phyloP scores from a whole-genome alignment of 495 filamentous ascomycete species.

The Physcia stellaris region DNA sequence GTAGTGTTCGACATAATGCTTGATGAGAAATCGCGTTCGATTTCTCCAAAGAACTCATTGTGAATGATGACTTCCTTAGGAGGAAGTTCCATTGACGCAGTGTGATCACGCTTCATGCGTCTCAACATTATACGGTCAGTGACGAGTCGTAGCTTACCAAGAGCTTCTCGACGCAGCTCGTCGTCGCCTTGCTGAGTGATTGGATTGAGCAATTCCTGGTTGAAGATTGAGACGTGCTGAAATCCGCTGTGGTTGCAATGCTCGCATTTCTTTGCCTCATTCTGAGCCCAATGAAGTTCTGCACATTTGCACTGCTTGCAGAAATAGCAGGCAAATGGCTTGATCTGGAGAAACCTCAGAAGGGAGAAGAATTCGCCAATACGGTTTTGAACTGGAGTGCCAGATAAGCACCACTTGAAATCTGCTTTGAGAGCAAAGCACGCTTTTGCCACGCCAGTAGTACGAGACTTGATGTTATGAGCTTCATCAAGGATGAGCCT shows the following conservation, averaged over 20 bases:
- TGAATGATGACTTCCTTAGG: conserved; percentile 85
- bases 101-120: conserved; percentile 82
- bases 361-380: conserved; percentile 97
- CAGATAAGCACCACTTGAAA: conserved; percentile 90
- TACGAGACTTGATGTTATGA: conserved; percentile 84
- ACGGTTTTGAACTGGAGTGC: conserved; percentile 86
- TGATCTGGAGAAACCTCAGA: conserved; percentile 74
- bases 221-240: conserved; percentile 88
- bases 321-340: conserved; percentile 83
- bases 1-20: conserved; percentile 86
- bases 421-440: conserved; percentile 78
- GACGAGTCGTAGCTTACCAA: conserved; percentile 69
- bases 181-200: conserved; percentile 41
- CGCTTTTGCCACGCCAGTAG: conserved; percentile 80
- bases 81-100: conserved; percentile 84
- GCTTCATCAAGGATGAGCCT: conserved; percentile 91
- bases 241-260: conserved; percentile 56
- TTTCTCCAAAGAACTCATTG: conserved; percentile 89
- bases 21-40: conserved; percentile 85
- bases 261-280: conserved; percentile 51
- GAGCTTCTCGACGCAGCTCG: conserved; percentile 45
- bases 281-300: conserved; percentile 69
- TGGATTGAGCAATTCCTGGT: conserved; percentile 84
- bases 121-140: conserved; percentile 89
- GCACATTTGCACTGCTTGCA: conserved; percentile 75